phyloP scores from a whole-genome alignment of 805 yeast species.

The Candida cerambycidarum region DNA sequence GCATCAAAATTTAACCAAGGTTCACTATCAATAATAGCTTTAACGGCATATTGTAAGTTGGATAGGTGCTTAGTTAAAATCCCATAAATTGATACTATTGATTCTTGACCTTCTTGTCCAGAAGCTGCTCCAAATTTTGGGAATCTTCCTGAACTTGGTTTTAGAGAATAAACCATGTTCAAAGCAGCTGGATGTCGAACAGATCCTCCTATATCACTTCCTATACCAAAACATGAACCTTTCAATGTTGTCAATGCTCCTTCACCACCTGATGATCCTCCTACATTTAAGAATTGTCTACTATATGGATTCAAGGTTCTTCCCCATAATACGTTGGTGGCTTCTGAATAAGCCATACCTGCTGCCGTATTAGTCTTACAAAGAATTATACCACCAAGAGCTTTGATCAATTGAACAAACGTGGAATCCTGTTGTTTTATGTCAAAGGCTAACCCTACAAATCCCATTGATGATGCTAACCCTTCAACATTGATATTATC shows the following conservation, averaged over 20 bases:
- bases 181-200: slow-evolving; percentile 49
- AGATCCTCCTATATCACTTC: slow-evolving; percentile 56
- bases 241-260: slow-evolving; percentile 45
- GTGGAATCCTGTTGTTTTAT: slow-evolving; percentile 36
- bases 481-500: slow-evolving; percentile 50
- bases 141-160: slow-evolving; percentile 45
- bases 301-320: slow-evolving; percentile 47
- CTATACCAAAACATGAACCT: slow-evolving; percentile 54
- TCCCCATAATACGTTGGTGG: slow-evolving; percentile 46
- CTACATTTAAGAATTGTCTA: slow-evolving; percentile 38
- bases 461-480: slow-evolving; percentile 49
- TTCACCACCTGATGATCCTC: slow-evolving; percentile 59
- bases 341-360: slow-evolving; percentile 51
- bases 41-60: slow-evolving; percentile 53
- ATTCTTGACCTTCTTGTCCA: slow-evolving; percentile 61
- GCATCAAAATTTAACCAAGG: slow-evolving; percentile 57
- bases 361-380: slow-evolving; percentile 56
- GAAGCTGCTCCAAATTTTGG: slow-evolving; percentile 31
- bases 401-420: slow-evolving; percentile 40
- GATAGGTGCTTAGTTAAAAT: slow-evolving; percentile 63
- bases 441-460: slow-evolving; percentile 42
- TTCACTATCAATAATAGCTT: slow-evolving; percentile 49
- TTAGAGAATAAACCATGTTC: slow-evolving; percentile 41
- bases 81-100: slow-evolving; percentile 67
- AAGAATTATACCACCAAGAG: slow-evolving; percentile 53